phyloP scores from a whole-genome alignment of 1,139 yeast species.

The Yamadazyma mexicana region DNA sequence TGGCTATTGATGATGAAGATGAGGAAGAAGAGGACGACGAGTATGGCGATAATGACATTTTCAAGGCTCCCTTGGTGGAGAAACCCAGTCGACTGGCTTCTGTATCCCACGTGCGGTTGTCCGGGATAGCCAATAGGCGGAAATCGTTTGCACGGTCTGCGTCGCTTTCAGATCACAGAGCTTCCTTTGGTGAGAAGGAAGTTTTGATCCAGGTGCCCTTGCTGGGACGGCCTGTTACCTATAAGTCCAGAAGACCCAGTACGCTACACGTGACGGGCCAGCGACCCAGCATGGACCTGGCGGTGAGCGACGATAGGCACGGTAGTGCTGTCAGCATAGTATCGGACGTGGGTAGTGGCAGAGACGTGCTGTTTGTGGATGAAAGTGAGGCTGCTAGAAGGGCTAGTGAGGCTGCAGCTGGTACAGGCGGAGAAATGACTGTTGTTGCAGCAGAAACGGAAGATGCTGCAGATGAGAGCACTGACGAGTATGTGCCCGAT shows the following conservation, averaged over 20 bases:
- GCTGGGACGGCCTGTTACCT: neutral
- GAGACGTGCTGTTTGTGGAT: slow-evolving; percentile 1
- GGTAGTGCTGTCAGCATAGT: too few relatives aligned
- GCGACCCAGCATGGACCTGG: neutral
- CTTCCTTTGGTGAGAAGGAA: slow-evolving; percentile 22
- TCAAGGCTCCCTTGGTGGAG: slow-evolving; percentile 26
- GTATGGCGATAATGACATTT: slow-evolving; percentile 33
- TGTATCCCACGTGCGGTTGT: slow-evolving; percentile 34
- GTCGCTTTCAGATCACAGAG: slow-evolving; percentile 11
- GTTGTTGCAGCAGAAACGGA: neutral
- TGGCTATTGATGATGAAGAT: slow-evolving; percentile 14
- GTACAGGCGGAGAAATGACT: slow-evolving; percentile 3
- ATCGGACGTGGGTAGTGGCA: slow-evolving; percentile 3
- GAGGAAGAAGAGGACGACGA: slow-evolving; percentile 26
- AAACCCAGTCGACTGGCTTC: slow-evolving; percentile 29
- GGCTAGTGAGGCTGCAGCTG: neutral
- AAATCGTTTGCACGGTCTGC: slow-evolving; percentile 31
- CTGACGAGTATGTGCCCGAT: neutral
- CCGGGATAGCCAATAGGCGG: slow-evolving; percentile 35
- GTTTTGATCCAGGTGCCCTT: slow-evolving; percentile 40
- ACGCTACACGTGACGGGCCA: neutral
- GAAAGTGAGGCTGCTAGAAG: neutral
- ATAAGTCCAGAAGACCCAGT: neutral
- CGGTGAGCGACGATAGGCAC: too few relatives aligned
- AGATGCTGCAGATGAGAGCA: neutral